phyloP scores from a whole-genome alignment of 1,139 yeast species.

The Trichomonascaceae sp. region DNA sequence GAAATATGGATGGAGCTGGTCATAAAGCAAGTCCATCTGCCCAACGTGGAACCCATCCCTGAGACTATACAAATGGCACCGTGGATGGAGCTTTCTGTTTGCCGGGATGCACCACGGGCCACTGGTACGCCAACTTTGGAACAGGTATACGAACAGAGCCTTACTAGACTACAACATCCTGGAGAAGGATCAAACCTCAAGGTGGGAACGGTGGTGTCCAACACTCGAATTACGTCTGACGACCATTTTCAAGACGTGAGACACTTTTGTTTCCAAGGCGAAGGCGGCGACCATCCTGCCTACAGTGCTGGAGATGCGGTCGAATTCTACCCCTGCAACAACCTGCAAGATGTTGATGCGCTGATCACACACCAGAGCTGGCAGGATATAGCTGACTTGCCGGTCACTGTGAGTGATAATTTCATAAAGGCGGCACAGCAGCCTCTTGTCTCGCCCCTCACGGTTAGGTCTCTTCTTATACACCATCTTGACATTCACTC shows the following conservation, averaged over 20 bases:
- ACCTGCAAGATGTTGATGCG: constrained; percentile 46
- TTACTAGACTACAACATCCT: too few relatives aligned
- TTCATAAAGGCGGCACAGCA: constrained; percentile 32
- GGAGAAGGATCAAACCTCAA: too few relatives aligned
- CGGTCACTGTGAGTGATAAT: constrained; percentile 19
- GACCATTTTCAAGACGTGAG: constrained; percentile 91
- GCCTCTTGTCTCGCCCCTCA: constrained; percentile 44
- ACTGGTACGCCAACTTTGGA: too few relatives aligned
- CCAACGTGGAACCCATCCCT: constrained; percentile 24
- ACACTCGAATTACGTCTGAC: constrained; percentile 46
- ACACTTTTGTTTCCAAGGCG: constrained; percentile 35
- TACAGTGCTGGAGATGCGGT: constrained; percentile 74
- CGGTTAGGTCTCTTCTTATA: constrained; percentile 59
- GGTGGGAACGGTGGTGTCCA: constrained; percentile 35
- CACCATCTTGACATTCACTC: constrained; percentile 73
- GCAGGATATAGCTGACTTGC: constrained; percentile 52
- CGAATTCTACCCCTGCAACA: constrained; percentile 65
- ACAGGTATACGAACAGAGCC: background rate
- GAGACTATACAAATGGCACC: constrained; percentile 35
- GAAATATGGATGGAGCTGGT: constrained; percentile 56
- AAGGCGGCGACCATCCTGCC: constrained; percentile 12
- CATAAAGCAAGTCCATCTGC: constrained; percentile 29
- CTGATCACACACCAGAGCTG: constrained; percentile 64
- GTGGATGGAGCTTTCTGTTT: constrained; percentile 20
- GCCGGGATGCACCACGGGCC: background rate